phyloP scores from a whole-genome alignment of 2,329 filamentous ascomycete genomes.

The Penicillium sp. region DNA sequence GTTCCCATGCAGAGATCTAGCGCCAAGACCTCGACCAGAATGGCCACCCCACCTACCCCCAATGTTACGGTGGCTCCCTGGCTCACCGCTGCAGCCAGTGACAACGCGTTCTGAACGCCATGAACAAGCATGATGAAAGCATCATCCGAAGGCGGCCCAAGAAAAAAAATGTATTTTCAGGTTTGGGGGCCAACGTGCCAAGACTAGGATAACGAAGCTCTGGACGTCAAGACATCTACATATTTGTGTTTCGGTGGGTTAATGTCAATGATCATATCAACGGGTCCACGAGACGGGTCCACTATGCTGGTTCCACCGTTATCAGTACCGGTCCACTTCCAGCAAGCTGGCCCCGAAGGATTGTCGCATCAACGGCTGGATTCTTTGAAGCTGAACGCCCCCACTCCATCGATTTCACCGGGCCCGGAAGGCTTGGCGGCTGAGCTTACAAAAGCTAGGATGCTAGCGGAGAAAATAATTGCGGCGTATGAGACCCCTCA shows the following conservation, averaged over 20 bases:
- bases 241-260: background rate
- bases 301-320: background rate
- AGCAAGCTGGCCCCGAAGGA: background rate
- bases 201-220: background rate
- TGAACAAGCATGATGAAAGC: conserved; percentile 9
- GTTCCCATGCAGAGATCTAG: background rate
- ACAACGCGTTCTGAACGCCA: conserved; percentile 13
- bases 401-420: background rate
- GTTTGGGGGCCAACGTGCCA: background rate
- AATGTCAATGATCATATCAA: background rate
- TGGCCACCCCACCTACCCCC: conserved; percentile 18
- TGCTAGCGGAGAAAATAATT: background rate
- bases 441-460: background rate
- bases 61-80: conserved; percentile 24
- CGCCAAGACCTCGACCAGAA: background rate
- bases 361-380: background rate
- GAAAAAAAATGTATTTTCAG: background rate
- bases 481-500: background rate
- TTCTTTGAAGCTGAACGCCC: background rate
- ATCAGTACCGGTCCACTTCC: background rate
- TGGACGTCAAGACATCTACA: background rate
- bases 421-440: background rate
- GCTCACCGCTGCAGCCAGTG: conserved; percentile 16
- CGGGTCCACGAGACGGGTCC: background rate
- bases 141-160: background rate